These are phyloP conservation scores for Avena insularis DNA, from an alignment of 176 grass and related monocot genomes.

Conservation along the genomic window DNA sequence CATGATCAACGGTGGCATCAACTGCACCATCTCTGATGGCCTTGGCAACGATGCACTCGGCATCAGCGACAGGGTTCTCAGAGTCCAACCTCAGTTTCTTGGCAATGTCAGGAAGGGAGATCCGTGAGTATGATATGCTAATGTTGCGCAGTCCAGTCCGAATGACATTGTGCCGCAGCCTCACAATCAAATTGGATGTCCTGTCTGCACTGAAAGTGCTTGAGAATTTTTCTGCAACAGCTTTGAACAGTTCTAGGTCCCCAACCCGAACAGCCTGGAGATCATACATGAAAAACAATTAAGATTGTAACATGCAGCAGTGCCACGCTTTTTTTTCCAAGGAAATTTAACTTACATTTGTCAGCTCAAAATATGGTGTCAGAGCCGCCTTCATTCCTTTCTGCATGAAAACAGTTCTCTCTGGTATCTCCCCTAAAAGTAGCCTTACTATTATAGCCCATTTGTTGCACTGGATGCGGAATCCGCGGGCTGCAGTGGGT, in stretches of 20 bases:
- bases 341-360: slow-evolving; percentile 57
- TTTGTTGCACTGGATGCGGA: slow-evolving; percentile 84
- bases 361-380: slow-evolving; percentile 85
- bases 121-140: slow-evolving; percentile 76
- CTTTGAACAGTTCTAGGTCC: slow-evolving; percentile 79
- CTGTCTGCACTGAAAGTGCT: slow-evolving; percentile 75
- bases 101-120: slow-evolving; percentile 84
- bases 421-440: slow-evolving; percentile 78
- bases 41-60: slow-evolving; percentile 84
- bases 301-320: background rate
- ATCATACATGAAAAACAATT: slow-evolving; percentile 31
- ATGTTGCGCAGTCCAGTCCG: slow-evolving; percentile 91
- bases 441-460: slow-evolving; percentile 81
- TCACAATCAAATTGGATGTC: slow-evolving; percentile 78
- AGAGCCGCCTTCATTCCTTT: slow-evolving; percentile 89
- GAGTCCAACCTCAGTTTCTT: slow-evolving; percentile 80
- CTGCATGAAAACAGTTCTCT: slow-evolving; percentile 91
- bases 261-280: slow-evolving; percentile 82
- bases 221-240: slow-evolving; percentile 73
- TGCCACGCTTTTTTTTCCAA: background rate
- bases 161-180: slow-evolving; percentile 84
- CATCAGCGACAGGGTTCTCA: slow-evolving; percentile 67
- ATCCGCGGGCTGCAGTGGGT: slow-evolving; percentile 71
- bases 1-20: slow-evolving; percentile 84
- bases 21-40: slow-evolving; percentile 83